Evolutionary conservation across 2,329 filamentous ascomycete species (phyloP).

Genomic region (Ophiocordyceps sinensis): DNA sequence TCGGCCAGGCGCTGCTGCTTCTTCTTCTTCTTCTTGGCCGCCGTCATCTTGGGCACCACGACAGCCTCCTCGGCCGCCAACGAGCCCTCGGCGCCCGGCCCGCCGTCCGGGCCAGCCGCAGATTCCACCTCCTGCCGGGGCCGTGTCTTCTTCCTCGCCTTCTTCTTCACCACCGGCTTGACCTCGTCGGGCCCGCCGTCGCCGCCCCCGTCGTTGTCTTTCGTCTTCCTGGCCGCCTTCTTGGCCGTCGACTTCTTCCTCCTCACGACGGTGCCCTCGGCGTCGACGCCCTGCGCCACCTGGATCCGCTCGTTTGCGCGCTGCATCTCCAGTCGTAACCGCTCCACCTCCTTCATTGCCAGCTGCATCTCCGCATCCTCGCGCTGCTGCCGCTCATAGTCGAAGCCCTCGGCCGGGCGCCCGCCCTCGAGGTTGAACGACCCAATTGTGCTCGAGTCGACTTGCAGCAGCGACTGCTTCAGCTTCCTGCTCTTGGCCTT

Average conservation of each 20-base stretch:
- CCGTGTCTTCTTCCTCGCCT: slow-evolving; percentile 13
- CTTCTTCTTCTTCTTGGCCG: slow-evolving; percentile 26
- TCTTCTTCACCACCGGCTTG: slow-evolving; percentile 38
- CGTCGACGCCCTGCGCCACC: slow-evolving; percentile 51
- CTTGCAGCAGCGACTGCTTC: slow-evolving; percentile 57
- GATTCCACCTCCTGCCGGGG: not conserved
- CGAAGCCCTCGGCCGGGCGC: slow-evolving; percentile 23
- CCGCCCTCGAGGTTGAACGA: slow-evolving; percentile 49
- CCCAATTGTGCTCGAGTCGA: slow-evolving; percentile 74
- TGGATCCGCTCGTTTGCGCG: slow-evolving; percentile 62
- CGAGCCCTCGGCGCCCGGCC: not conserved
- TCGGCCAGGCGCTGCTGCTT: slow-evolving; percentile 11
- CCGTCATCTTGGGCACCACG: slow-evolving; percentile 30
- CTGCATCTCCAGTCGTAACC: slow-evolving; percentile 78
- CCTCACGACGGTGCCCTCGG: slow-evolving; percentile 50
- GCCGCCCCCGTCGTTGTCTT: slow-evolving; percentile 8
- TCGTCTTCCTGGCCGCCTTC: slow-evolving; percentile 14
- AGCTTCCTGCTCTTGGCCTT: slow-evolving; percentile 35
- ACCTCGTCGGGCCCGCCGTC: slow-evolving; percentile 11
- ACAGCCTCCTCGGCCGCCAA: slow-evolving; percentile 3
- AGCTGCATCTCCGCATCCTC: slow-evolving; percentile 82
- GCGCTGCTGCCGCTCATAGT: slow-evolving; percentile 52
- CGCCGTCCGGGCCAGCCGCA: not conserved
- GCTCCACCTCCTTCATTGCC: slow-evolving; percentile 80
- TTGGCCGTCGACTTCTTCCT: slow-evolving; percentile 51